Conservation (phyloP, 495 filamentous ascomycete genomes). For the Tuber borchii region DNA sequence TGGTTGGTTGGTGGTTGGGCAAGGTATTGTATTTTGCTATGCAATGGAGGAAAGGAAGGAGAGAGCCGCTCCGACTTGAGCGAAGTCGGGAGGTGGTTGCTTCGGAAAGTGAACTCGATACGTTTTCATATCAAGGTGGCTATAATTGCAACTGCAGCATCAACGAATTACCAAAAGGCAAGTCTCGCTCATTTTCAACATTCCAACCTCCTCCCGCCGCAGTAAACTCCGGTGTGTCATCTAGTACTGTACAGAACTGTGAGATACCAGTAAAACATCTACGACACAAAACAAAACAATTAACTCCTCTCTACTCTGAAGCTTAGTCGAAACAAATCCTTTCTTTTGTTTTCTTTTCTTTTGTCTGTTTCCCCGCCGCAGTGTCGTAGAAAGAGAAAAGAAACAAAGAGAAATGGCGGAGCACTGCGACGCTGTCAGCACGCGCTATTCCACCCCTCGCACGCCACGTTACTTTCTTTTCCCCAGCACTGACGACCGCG, state of each 20-base stretch:
- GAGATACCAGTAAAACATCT: neutral
- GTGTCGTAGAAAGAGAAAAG: neutral
- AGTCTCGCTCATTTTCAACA: neutral
- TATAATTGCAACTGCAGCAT: neutral
- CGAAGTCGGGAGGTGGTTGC: neutral
- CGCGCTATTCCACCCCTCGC: neutral
- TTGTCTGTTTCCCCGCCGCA: neutral
- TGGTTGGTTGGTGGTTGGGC: neutral
- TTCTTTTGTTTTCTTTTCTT: neutral
- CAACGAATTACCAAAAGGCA: neutral
- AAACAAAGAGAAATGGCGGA: neutral
- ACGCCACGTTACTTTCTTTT: neutral
- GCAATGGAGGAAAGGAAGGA: neutral
- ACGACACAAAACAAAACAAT: neutral
- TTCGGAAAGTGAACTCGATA: neutral
- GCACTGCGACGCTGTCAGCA: neutral
- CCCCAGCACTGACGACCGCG: neutral
- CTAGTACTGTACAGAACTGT: neutral
- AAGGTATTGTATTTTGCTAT: neutral
- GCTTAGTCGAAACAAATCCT: neutral
- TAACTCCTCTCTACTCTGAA: neutral
- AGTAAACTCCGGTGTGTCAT: neutral
- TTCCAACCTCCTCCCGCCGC: neutral
- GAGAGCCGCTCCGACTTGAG: neutral
- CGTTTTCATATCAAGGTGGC: neutral